These are phyloP conservation scores for Achlya hypogyna DNA, from an alignment of 352 stramenopile species.

Conservation along the genomic window DNA sequence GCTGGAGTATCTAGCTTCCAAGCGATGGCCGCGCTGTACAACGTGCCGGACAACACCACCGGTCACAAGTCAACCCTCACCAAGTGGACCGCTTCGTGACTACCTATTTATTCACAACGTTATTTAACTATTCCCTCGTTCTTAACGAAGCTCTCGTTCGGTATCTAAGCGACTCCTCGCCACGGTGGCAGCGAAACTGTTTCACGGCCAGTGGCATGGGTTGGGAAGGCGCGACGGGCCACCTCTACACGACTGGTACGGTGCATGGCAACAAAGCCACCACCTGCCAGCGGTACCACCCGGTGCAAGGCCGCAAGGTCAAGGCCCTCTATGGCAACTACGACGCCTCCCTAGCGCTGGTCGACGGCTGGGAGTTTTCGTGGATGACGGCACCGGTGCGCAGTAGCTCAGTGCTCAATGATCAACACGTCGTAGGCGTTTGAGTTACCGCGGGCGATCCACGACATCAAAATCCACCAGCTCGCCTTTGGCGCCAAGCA, in stretches of 20 bases:
- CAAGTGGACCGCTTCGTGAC: no score
- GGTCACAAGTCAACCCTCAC: no score
- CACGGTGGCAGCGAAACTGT: no score
- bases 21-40: no score
- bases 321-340: slow-evolving; percentile 40
- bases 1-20: no score
- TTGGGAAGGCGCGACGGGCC: slow-evolving; percentile 10
- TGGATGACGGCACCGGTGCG: slow-evolving; percentile 26
- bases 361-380: slow-evolving; percentile 44
- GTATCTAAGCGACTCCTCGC: no score
- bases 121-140: no score
- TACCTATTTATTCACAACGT: no score
- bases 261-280: background rate
- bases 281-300: background rate
- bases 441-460: slow-evolving; percentile 17
- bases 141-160: no score
- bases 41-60: no score
- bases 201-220: slow-evolving; percentile 5
- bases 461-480: slow-evolving; percentile 44
- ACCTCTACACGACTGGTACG: slow-evolving; percentile 6
- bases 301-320: slow-evolving; percentile 32
- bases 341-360: slow-evolving; percentile 39
- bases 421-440: background rate
- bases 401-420: background rate
- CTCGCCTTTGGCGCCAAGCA: slow-evolving; percentile 47